A percentile compares a stretch with the other conserved stretches of the same genome.
phyloP scores from a whole-genome alignment of 805 yeast species.

The Lachancea sp. region DNA sequence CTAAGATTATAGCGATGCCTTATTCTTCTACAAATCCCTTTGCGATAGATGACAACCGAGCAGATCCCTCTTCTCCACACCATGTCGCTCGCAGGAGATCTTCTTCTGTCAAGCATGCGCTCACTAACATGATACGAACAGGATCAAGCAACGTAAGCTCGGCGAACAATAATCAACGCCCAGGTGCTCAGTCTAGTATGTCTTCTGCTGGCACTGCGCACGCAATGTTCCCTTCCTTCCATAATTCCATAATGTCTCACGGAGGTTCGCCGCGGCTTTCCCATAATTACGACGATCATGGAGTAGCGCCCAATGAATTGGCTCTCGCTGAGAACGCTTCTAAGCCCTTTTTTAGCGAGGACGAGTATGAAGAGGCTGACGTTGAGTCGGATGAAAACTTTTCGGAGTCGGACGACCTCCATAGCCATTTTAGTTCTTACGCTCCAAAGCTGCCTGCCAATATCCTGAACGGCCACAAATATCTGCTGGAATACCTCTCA shows the following conservation, averaged over 20 bases:
- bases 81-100: constrained; percentile 14
- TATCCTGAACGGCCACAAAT: constrained; percentile 1
- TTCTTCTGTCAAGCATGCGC: constrained; percentile 24
- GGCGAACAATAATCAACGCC: not conserved
- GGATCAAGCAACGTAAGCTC: not conserved
- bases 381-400: constrained; percentile 10
- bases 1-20: too few relatives aligned
- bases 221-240: not conserved
- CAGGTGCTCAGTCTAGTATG: not conserved
- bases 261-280: constrained; percentile 5
- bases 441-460: not conserved
- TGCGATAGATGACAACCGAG: too few relatives aligned
- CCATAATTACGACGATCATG: constrained; percentile 5
- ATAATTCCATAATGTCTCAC: constrained; percentile 1
- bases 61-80: too few relatives aligned
- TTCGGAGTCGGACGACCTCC: constrained; percentile 6
- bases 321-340: constrained; percentile 2
- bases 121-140: constrained; percentile 20
- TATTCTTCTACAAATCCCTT: too few relatives aligned
- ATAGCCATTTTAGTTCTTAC: constrained; percentile 1
- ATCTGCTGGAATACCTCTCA: constrained; percentile 17
- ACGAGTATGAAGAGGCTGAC: constrained; percentile 9
- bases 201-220: not conserved
- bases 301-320: constrained; percentile 1
- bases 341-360: constrained; percentile 4